Percentiles rank a stretch among this genome's conserved stretches.
phyloP scores from a whole-genome alignment of 495 filamentous ascomycete genomes.

The Sordaria brevicollis region DNA sequence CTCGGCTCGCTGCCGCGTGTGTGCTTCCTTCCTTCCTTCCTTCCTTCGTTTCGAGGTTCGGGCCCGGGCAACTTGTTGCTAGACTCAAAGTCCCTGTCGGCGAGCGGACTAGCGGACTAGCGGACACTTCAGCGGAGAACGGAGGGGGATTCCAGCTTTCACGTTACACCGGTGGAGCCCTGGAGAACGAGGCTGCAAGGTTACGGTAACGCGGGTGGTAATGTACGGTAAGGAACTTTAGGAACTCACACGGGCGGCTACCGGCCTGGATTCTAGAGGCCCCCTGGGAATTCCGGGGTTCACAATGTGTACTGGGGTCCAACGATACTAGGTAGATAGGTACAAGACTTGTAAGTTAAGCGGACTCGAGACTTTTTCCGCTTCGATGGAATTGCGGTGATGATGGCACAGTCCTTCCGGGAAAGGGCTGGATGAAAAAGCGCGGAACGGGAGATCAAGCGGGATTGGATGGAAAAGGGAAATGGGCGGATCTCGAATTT shows the following conservation, averaged over 20 bases:
- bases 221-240: background rate
- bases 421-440: conserved; percentile 13
- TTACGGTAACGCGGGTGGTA: background rate
- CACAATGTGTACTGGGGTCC: background rate
- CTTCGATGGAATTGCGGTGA: background rate
- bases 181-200: background rate
- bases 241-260: background rate
- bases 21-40: background rate
- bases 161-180: background rate
- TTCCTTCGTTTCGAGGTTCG: background rate
- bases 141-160: background rate
- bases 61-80: no score
- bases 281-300: background rate
- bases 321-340: background rate
- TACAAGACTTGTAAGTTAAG: background rate
- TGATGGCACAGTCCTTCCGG: conserved; percentile 1
- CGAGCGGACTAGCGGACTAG: background rate
- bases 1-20: background rate
- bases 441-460: conserved; percentile 13
- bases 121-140: background rate
- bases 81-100: background rate
- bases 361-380: no score
- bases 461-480: conserved; percentile 19
- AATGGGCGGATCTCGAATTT: conserved; percentile 23
- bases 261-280: background rate